Evolutionary conservation across 441 rosid genomes (phyloP).

Genomic region (Populus tomentosa): DNA sequence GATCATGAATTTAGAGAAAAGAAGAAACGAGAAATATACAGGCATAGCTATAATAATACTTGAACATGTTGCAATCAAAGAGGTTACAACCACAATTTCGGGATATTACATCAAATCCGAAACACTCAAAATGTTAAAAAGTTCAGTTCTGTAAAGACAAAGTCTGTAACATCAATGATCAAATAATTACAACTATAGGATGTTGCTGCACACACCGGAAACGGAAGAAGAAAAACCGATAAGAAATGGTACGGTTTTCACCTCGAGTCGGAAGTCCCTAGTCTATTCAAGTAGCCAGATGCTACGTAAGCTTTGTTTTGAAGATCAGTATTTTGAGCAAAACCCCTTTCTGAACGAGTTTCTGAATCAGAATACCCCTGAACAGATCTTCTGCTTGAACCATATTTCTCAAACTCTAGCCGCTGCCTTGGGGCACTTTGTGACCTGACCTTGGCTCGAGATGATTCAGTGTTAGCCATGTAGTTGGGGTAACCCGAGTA

Average conservation of each 20-base stretch:
- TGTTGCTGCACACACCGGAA: slow-evolving; percentile 9
- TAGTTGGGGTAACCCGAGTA: slow-evolving; percentile 74
- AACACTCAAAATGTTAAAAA: background rate
- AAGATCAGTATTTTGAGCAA: slow-evolving; percentile 39
- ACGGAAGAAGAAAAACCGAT: background rate
- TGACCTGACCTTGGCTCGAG: slow-evolving; percentile 69
- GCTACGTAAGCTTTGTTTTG: slow-evolving; percentile 65
- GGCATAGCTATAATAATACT: background rate
- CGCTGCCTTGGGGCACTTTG: slow-evolving; percentile 91
- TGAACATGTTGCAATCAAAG: background rate
- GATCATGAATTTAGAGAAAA: background rate
- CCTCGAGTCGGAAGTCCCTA: slow-evolving; percentile 39
- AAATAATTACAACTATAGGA: slow-evolving; percentile 32
- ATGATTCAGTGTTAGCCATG: slow-evolving; percentile 61
- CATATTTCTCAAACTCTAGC: slow-evolving; percentile 52
- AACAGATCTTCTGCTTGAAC: slow-evolving; percentile 48
- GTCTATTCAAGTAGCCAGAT: slow-evolving; percentile 66
- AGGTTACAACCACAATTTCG: slow-evolving; percentile 1
- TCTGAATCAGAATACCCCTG: slow-evolving; percentile 41
- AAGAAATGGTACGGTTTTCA: slow-evolving; percentile 16
- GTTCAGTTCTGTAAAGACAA: slow-evolving; percentile 6
- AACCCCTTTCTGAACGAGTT: slow-evolving; percentile 32
- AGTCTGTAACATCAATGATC: slow-evolving; percentile 13
- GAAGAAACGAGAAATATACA: background rate
- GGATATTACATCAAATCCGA: background rate